Evolutionary conservation across 345 rosid species (phyloP), one percentile per base, ranked within the genome.

Genomic region (Heritiera littoralis): DNA sequence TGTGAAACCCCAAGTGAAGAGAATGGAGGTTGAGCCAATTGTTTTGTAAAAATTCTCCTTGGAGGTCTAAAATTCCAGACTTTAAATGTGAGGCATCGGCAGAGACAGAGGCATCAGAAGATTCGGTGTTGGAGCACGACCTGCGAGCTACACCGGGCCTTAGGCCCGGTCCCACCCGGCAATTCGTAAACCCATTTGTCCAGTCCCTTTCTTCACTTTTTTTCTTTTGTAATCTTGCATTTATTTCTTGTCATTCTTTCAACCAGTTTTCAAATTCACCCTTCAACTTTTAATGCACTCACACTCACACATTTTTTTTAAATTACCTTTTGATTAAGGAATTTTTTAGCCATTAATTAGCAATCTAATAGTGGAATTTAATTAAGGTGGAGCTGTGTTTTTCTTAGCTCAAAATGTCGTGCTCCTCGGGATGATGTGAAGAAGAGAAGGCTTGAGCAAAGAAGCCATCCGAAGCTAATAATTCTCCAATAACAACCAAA

Each of bases 41-140:
- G 51, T 71, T 49, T 6, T 49, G 10, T 49, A 0, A 43, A 67
- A 70, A 49, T 49, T 46, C 20, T 28, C 40, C 65, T 80, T 5
- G 80, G 49, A 76, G 46, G 17, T 17, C 46, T 69, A 51, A 80
- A 80, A 80, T 76, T 80, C 79, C 20, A 6, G 32, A 12, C 7
- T 46, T 66, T 75, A 75, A 75, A 67, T 75, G 79, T 4, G 2
- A 61, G 45, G 81, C n/a, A 18, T 15, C 38, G 72, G 20, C 48
- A 10, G 30, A 67, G 48, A 38, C 38, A 4, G 40, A 63, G 54
- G 38, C 51, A 66, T 23, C 54, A 4, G 49, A 52, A 60, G 69
- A 61, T 74, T 30, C 32, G 23, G 38, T 52, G 73, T 23, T 65
- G 66, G 67, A 80, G 60, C 55, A 66, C 68, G 82, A 80, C 48